Percentiles rank a stretch among this genome's conserved stretches.
Conservation (phyloP, 2,329 filamentous ascomycete species). For the Stemphylium beticola region DNA sequence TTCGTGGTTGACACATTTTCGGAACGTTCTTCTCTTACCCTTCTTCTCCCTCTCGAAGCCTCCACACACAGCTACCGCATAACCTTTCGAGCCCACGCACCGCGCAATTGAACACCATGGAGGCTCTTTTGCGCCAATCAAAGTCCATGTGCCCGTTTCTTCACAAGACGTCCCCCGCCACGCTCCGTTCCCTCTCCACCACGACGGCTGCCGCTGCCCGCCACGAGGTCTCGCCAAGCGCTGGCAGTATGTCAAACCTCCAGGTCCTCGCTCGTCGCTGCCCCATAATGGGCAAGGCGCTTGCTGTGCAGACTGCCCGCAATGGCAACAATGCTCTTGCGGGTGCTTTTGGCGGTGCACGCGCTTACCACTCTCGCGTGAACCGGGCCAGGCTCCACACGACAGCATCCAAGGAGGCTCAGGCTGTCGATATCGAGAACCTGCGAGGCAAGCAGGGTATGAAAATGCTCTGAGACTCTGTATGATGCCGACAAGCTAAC, state of each 20-base stretch:
- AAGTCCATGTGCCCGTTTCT: constrained; percentile 97
- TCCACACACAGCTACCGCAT: neutral
- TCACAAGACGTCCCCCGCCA: constrained; percentile 90
- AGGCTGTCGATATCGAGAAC: constrained; percentile 68
- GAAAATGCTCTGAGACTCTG: neutral
- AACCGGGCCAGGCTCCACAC: constrained; percentile 82
- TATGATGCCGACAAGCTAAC: constrained; percentile 19
- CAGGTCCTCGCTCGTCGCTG: constrained; percentile 93
- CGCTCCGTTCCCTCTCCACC: constrained; percentile 86
- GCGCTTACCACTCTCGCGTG: constrained; percentile 57
- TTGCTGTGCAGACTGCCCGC: constrained; percentile 77
- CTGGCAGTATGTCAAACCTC: constrained; percentile 94
- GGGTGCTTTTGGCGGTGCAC: constrained; percentile 57
- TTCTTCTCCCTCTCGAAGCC: neutral
- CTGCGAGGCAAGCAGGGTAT: constrained; percentile 52
- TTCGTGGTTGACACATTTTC: constrained; percentile 21
- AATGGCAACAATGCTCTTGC: constrained; percentile 54
- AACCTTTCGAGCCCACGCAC: neutral
- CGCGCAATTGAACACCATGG: constrained; percentile 65
- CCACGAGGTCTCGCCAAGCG: constrained; percentile 74
- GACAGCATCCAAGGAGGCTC: constrained; percentile 76
- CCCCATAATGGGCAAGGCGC: constrained; percentile 97
- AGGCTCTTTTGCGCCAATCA: constrained; percentile 92
- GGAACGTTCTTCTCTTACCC: constrained; percentile 5
- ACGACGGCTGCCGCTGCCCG: constrained; percentile 69